Base-by-base conservation (phyloP, 768 basidiomycete genomes). In the Hericium erinaceus region DNA sequence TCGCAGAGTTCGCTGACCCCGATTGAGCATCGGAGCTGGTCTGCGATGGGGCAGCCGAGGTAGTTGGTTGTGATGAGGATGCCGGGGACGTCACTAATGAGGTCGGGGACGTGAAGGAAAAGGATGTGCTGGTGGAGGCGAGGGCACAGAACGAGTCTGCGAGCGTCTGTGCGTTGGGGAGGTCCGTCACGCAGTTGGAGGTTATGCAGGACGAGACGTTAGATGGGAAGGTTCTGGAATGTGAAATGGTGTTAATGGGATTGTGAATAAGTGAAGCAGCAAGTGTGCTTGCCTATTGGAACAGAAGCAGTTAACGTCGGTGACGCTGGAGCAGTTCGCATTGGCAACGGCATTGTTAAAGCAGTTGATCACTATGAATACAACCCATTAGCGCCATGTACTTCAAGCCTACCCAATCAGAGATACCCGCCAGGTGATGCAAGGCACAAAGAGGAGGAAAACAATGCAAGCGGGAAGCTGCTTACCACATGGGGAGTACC, bases 281-380 rank as follows among this genome's bases (percentile, higher is more conserved):
- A 26, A 12, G 54, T 58, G 51, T 48, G 60, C 73, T 58, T 64
- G 67, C 56, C 39, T 74, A 73, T 67, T 73, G 20, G 64, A 49
- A 58, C 81, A 81, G 63, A 74, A 82, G 62, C 81, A 82, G 56
- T 76, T 71, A 37, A 81, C 76, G 6, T 76, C 75, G 12, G 72
- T 68, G 26, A 81, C 60, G 57, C 75, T 77, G 5, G 68, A 59
- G 66, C 80, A 82, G 41, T 74, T 75, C 0, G 73, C 72, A 2
- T 62, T 58, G 2, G 72, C 65, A 7, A 74, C 70, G 1, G 76
- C 73, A 1, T 68, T 57, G 8, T 69, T 70, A 3, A 81, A 67
- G 60, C 81, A 82, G 41, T 71, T 66, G 37, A 72, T 71, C 11
- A 81, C 81, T 81, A 54, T 37, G 52, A 13, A 39, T 0, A 5